These are phyloP conservation scores for Solanum chmielewskii DNA, from an alignment of 257 asterid species.

Conservation along the genomic window DNA sequence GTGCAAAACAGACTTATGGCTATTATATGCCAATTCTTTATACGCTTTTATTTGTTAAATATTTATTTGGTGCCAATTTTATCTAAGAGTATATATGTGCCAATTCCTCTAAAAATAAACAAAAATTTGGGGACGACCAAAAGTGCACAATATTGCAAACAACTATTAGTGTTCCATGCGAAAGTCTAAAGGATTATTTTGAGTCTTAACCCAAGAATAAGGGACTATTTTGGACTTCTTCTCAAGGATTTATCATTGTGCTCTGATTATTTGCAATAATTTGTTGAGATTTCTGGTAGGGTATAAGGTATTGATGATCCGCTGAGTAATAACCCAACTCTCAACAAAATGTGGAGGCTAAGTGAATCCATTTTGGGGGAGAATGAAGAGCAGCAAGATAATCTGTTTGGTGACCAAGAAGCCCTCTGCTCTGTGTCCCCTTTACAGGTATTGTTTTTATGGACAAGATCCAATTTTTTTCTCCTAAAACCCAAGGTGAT, in stretches of 20 bases:
- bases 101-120: background rate
- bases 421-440: slow-evolving; percentile 71
- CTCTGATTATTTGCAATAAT: background rate
- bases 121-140: background rate
- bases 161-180: background rate
- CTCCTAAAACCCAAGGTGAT: background rate
- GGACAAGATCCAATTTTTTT: background rate
- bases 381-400: slow-evolving; percentile 56
- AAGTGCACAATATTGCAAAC: background rate
- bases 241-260: background rate
- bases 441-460: slow-evolving; percentile 40
- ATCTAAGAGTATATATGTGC: background rate
- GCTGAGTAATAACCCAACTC: background rate
- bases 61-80: background rate
- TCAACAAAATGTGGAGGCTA: slow-evolving; percentile 49
- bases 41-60: background rate
- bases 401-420: slow-evolving; percentile 55
- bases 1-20: background rate
- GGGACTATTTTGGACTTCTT: background rate
- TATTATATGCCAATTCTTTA: background rate
- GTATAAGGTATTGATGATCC: background rate
- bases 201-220: background rate
- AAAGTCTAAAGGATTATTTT: background rate
- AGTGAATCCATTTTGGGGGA: slow-evolving; percentile 20
- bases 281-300: background rate